Percentiles rank a stretch among this genome's conserved stretches.
Conservation (phyloP, 129 eudicot species). For the Flaveria trinervia region DNA sequence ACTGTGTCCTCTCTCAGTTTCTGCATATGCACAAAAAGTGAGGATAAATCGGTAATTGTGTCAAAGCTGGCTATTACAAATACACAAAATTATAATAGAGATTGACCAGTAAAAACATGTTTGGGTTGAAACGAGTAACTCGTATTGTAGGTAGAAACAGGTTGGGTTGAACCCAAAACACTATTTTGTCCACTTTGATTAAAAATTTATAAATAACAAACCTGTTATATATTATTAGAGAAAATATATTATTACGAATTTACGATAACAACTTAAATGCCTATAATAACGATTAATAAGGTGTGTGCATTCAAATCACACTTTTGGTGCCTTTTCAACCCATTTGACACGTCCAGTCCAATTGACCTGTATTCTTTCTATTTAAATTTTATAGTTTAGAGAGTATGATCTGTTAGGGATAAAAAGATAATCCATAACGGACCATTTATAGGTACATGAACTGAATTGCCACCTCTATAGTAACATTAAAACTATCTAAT, state of each 20-base stretch:
- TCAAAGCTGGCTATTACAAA: conserved; percentile 1
- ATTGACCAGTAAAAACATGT: conserved; percentile 1
- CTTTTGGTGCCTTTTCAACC: neutral
- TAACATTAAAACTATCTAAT: neutral
- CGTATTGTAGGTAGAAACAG: neutral
- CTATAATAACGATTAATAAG: neutral
- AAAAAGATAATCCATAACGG: neutral
- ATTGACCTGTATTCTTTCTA: neutral
- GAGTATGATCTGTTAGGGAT: neutral
- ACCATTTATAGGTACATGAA: neutral
- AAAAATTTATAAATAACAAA: neutral
- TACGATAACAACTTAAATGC: neutral
- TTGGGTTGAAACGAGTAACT: neutral
- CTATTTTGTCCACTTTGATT: neutral
- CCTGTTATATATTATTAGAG: neutral
- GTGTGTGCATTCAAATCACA: neutral
- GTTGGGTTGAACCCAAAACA: neutral
- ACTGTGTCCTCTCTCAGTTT: conserved; percentile 59
- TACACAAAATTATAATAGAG: neutral
- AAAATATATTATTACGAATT: neutral
- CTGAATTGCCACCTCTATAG: neutral
- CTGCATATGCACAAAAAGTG: conserved; percentile 42
- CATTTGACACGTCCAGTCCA: neutral
- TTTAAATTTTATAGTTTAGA: neutral
- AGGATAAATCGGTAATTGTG: neutral